Evolutionary conservation across 78 protist genomes (phyloP), one percentile per base, ranked within the genome.

Genomic region (Kipferlia bialata): DNA sequence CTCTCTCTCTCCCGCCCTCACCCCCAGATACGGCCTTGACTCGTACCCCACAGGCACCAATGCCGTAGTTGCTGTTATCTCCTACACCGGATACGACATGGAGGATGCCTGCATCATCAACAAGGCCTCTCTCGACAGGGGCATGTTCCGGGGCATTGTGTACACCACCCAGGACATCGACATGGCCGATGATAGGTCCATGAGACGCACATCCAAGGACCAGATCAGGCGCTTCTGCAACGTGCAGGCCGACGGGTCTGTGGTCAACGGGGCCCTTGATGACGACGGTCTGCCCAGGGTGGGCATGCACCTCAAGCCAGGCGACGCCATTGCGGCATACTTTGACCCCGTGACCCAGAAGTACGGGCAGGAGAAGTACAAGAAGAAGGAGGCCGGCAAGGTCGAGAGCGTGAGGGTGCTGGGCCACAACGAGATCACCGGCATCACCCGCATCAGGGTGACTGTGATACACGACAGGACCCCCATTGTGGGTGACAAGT

Each of bases 401-500:
- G 76, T 70, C 34, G 75, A 76, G 64, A 57, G 62, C 38, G 73
- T 78, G 29, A 59, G 70, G 20, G n/a, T 70, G 39, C n/a, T 78
- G 13, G 77, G 77, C 41, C 59, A n/a, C 26, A 59, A 31, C 10
- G 45, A 38, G 32, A 1, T 13, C n/a, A 6, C 12, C 59, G 6
- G 24, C 62, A 7, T 57, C 41, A 13, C 45, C 26, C 34, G 48
- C 29, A 32, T 59, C n/a, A 18, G 78, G 6, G 7, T 80, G 32
- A 77, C 37, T 34, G 62, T 83, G 31, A 31, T 85, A 2, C 28
- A 37, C 44, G 54, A n/a, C 57, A 66, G 86, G n/a, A 76, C 28
- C 85, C 97, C 88, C 3, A 61, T 85, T 51, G 82, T 90, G 20
- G 97, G 98, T 10, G 98, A 94, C 85, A 94, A 94, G 83, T 94